phyloP scores from a whole-genome alignment of 495 filamentous ascomycete genomes.

The Rostrohypoxylon terebratum region DNA sequence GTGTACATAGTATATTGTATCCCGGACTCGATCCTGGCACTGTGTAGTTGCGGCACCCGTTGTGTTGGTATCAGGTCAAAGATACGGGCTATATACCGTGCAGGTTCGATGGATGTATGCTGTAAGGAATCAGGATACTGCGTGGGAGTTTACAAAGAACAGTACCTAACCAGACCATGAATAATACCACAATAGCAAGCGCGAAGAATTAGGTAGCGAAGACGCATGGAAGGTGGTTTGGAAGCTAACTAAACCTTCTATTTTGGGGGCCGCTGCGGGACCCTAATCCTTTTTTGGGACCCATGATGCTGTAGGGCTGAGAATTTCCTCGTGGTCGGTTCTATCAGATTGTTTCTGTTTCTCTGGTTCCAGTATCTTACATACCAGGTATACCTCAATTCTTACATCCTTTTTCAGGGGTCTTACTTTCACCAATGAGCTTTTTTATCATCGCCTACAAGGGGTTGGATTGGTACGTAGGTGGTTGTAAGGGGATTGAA shows the following conservation, averaged over 20 bases:
- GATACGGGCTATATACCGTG: no score
- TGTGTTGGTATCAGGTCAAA: slow-evolving; percentile 25
- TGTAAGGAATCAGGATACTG: not conserved
- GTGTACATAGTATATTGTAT: not conserved
- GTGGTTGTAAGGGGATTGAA: slow-evolving; percentile 18
- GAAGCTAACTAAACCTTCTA: slow-evolving; percentile 15
- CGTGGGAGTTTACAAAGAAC: slow-evolving; percentile 1
- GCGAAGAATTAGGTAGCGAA: slow-evolving; percentile 11
- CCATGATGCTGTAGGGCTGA: slow-evolving; percentile 34
- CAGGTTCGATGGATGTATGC: not conserved
- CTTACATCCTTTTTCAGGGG: not conserved
- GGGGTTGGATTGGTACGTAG: not conserved
- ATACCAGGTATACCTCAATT: not conserved
- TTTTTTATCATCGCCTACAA: not conserved
- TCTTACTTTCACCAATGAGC: not conserved
- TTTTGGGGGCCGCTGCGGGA: slow-evolving; percentile 33
- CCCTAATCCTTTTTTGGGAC: slow-evolving; percentile 24
- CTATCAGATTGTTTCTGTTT: not conserved
- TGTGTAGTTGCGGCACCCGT: slow-evolving; percentile 17
- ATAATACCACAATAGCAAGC: slow-evolving; percentile 24
- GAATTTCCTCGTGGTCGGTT: not conserved
- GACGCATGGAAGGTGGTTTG: not conserved
- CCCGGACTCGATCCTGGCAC: not conserved
- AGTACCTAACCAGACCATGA: no score
- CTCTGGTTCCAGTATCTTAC: slow-evolving; percentile 5